Conservation (phyloP, 768 basidiomycete species). For the Phaeotremella skinneri region DNA sequence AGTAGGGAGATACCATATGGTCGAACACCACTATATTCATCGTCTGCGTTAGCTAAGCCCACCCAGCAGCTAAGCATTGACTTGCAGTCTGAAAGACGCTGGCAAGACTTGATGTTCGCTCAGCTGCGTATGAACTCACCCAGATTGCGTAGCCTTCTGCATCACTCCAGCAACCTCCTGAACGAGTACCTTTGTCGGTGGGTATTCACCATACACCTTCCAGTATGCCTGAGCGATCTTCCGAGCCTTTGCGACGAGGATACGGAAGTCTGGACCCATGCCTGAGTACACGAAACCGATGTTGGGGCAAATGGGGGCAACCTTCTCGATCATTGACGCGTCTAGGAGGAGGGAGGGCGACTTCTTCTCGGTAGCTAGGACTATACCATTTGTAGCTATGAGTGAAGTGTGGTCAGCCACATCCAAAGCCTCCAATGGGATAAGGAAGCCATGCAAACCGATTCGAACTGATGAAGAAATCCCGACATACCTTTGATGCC, state of each 20-base stretch:
- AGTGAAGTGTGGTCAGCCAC: conserved; percentile 2
- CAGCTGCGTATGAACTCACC: conserved; percentile 68
- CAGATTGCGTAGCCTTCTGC: conserved; percentile 98
- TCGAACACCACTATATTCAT: conserved; percentile 91
- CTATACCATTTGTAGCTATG: conserved; percentile 95
- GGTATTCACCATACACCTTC: conserved; percentile 99
- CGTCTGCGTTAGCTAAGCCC: too few species aligned
- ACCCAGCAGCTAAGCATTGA: too few species aligned
- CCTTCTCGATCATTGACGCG: conserved; percentile 96
- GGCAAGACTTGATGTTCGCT: not conserved
- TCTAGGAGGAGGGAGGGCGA: conserved; percentile 95
- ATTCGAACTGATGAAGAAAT: not conserved
- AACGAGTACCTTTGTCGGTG: conserved; percentile 90
- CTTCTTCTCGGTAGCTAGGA: conserved; percentile 99
- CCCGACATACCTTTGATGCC: conserved; percentile 85
- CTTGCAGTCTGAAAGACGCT: too few species aligned
- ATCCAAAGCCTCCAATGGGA: not conserved
- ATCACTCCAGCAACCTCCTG: conserved; percentile 97
- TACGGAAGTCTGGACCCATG: conserved; percentile 98
- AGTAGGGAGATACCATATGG: conserved; percentile 98
- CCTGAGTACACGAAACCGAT: conserved; percentile 99
- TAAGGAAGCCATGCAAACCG: not conserved
- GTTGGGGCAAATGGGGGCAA: conserved; percentile 94
- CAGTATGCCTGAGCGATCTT: conserved; percentile 99
- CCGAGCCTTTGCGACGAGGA: conserved; percentile 87